These are phyloP conservation scores for Maudiozyma saulgeensis DNA, from an alignment of 805 yeast genomes.

Conservation along the genomic window DNA sequence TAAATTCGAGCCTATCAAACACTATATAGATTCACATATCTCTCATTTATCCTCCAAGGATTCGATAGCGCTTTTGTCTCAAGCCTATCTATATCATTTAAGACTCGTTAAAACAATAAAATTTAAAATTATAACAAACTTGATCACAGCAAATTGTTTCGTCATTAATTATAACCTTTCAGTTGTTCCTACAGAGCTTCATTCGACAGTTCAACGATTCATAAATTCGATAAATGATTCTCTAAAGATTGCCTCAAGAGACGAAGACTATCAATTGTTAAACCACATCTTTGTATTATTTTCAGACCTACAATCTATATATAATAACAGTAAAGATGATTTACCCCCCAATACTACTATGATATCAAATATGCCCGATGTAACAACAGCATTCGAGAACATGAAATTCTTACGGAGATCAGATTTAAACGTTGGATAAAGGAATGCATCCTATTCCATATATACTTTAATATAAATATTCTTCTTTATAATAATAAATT, in stretches of 20 bases:
- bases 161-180: conserved; percentile 54
- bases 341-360: not conserved
- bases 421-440: not conserved
- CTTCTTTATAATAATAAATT: not conserved
- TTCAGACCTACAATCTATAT: not conserved
- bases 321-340: not conserved
- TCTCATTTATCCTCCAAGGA: not conserved
- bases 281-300: not conserved
- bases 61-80: not conserved
- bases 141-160: conserved; percentile 56
- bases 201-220: not conserved
- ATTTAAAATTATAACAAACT: conserved; percentile 46
- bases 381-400: not conserved
- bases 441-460: not conserved
- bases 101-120: conserved; percentile 10
- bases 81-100: conserved; percentile 10
- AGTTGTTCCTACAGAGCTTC: not conserved
- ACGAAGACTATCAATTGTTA: not conserved
- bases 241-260: not conserved
- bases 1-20: not conserved
- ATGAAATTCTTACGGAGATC: not conserved
- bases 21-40: not conserved
- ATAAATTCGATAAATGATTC: not conserved
- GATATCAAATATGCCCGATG: not conserved
- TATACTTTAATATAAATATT: not conserved